Base-by-base conservation (phyloP, 345 rosid genomes). In the Eucalyptus shirleyi region DNA sequence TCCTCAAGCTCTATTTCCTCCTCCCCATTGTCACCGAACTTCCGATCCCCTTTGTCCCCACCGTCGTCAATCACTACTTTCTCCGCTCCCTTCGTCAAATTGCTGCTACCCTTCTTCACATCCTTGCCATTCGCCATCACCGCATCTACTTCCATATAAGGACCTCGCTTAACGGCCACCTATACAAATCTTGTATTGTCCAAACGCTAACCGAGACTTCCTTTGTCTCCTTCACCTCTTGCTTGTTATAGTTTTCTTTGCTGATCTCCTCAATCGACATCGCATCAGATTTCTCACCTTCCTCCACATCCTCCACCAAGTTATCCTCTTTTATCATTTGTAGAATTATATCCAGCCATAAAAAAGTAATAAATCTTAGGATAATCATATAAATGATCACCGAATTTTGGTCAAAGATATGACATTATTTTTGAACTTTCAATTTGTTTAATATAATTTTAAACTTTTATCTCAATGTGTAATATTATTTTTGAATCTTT, bases 1-100 rank as follows among this genome's bases (percentile, higher is more conserved):
- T 97, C 98, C 92, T 98, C 99, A 91, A 98, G 88, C 91, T 97
- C 99, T 30, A 97, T 98, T 77, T 97, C 98, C 90, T 96, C 99
- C 91, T 92, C 94, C 94, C 95, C 97, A n/a, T 77, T 87, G 83
- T 87, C 90, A 23, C 83, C 91, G 40, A 90, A 93, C n/a, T 26
- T 59, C n/a, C 3, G 92, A 90, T 87, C 49, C 51, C 32, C 86
- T 80, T 93, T 97, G 88, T 93, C 99, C 8, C 90, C 94, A 87
- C 92, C 89, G 51, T 89, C 98, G 81, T 92, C 98, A 92, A 93
- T 94, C 86, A 44, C 17, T 42, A 88, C 95, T 87, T 87, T 90
- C 50, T 89, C 92, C 28, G 53, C 91, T 81, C 90, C 91, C 53
- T 87, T 92, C 86, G 40, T 81, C 17, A 45, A 60, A 72, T 49